Base-by-base conservation (phyloP, 495 filamentous ascomycete genomes). In the Jackrogersella multiformis region DNA sequence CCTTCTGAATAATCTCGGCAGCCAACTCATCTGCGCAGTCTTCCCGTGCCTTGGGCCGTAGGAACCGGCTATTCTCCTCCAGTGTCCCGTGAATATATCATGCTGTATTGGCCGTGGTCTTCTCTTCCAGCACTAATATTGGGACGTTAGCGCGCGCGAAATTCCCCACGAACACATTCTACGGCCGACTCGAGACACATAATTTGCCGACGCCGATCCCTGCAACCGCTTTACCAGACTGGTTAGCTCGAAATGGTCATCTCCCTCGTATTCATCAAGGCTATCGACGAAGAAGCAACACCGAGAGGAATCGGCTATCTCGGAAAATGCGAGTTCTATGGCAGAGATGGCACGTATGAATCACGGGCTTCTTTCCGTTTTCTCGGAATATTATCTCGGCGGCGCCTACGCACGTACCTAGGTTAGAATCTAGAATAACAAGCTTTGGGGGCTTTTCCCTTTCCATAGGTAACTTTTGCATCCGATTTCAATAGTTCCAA, bases 251-350 rank as follows among this genome's bases (percentile, higher is more conserved):
- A 26, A 38, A 13, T 54, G 46, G 39, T 70, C 68, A 16, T 71
- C 64, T 8, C 75, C 76, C 4, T 74, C 63, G 48, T 74, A 78
- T 59, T 84, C 81, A 54, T 82, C 80, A 4, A 84, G 69, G 8
- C 79, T 79, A 55, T 84, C 82, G 26, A 85, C 77, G 45, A 84
- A 83, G 38, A 84, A 75, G 66, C 78, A 84, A 35, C 85, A 61
- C 16, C 53, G 30, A n/a, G 30, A 35, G 15, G 16, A 35, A 8
- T 13, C 8, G 18, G 49, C 30, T 20, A 21, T 21, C 16, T 53
- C 28, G 28, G 49, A 1, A 21, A 53, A 21, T 21, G 49, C 49
- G n/a, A 35, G 49, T 10, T 36, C 30, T 35, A 53, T 53, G 49
- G 20, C 16, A 30, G 49, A 53, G 49, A 8, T 35, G 28, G 15